phyloP scores from a whole-genome alignment of 164 flowering plant species.

The Nelumbo lutea region DNA sequence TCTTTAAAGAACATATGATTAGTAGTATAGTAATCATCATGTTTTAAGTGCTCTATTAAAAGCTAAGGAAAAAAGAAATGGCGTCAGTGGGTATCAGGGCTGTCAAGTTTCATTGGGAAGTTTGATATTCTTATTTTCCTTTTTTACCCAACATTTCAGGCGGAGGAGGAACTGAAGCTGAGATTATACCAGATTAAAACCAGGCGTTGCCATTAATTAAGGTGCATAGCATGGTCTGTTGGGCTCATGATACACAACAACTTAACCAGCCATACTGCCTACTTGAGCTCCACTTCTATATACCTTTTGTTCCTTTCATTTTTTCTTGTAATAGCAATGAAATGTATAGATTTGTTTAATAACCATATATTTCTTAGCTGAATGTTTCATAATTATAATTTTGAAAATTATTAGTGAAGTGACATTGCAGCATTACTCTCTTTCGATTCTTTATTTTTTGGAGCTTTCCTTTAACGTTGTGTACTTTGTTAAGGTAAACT shows the following conservation, averaged over 20 bases:
- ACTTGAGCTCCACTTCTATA: conserved; percentile 2
- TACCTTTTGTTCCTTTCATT: conserved; percentile 5
- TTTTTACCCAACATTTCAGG: conserved; percentile 40
- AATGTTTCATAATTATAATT: too few species aligned
- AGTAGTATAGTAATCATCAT: conserved; percentile 39
- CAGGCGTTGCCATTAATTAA: conserved; percentile 7
- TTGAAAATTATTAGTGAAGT: too few species aligned
- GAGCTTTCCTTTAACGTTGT: too few species aligned
- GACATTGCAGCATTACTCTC: too few species aligned
- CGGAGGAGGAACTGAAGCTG: conserved; percentile 54
- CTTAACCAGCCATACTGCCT: conserved; percentile 7
- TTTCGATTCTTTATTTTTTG: too few species aligned
- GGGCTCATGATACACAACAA: neutral
- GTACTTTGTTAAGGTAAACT: too few species aligned
- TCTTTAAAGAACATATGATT: conserved; percentile 81
- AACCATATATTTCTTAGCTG: too few species aligned
- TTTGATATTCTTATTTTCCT: conserved; percentile 4
- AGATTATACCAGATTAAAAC: conserved; percentile 13
- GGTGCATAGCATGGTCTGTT: conserved; percentile 14
- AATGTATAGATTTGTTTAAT: too few species aligned
- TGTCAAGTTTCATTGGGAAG: neutral
- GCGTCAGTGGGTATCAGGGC: neutral
- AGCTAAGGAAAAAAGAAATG: neutral
- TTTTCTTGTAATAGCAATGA: too few species aligned
- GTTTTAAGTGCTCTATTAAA: conserved; percentile 18